phyloP scores from a whole-genome alignment of 75 land plant species.

The Larix kaempferi region DNA sequence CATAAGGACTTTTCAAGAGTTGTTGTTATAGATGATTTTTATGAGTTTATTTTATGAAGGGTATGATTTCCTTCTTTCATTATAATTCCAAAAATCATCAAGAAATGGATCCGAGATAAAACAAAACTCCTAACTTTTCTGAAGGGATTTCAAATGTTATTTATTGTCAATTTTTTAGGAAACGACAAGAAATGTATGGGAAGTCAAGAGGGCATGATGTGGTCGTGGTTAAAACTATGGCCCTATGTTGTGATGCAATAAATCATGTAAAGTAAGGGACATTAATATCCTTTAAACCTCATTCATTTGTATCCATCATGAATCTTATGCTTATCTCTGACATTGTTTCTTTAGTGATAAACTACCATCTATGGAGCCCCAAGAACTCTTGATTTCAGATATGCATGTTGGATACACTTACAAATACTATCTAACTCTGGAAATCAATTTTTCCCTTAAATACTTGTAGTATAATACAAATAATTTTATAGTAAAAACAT shows the following conservation, averaged over 20 bases:
- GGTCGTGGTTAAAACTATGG: constrained; percentile 66
- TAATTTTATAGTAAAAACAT: too few species aligned
- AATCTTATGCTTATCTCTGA: constrained; percentile 3
- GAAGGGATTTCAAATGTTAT: background rate
- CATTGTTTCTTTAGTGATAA: constrained; percentile 25
- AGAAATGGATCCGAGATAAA: background rate
- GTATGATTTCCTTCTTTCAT: constrained; percentile 18
- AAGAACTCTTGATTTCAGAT: constrained; percentile 73
- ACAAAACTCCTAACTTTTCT: background rate
- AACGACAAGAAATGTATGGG: constrained; percentile 54
- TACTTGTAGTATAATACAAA: too few species aligned
- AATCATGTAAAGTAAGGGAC: constrained; percentile 65
- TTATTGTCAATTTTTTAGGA: constrained; percentile 25
- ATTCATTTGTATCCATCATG: background rate
- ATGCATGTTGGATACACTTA: constrained; percentile 64
- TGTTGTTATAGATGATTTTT: constrained; percentile 78
- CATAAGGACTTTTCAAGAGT: constrained; percentile 54
- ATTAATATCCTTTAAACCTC: background rate
- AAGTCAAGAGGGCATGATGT: constrained; percentile 61
- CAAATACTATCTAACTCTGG: too few species aligned
- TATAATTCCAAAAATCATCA: background rate
- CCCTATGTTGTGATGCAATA: constrained; percentile 72
- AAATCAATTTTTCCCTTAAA: too few species aligned
- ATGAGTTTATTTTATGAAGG: constrained; percentile 71
- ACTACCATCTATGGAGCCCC: constrained; percentile 14